Conservation (phyloP, 306 rosid genomes). For the Rubus idaeus region DNA sequence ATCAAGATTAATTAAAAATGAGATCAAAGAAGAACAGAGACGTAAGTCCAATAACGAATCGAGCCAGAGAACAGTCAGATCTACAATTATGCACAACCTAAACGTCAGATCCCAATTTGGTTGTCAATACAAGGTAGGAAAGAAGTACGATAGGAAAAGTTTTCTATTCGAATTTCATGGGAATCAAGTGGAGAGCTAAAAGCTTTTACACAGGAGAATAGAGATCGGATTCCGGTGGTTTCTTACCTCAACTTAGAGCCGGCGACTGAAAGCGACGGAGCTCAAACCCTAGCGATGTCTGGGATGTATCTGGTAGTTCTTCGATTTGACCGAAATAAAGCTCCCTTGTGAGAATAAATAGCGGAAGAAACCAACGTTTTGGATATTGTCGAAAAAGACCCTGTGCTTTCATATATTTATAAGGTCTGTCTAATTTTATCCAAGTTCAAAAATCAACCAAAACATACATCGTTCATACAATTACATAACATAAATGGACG, state of each 20-base stretch:
- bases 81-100: slow-evolving; percentile 28
- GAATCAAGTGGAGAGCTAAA: slow-evolving; percentile 14
- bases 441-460: too few species aligned
- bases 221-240: not conserved
- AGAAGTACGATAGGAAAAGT: not conserved
- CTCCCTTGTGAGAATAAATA: not conserved
- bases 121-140: not conserved
- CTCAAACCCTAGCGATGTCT: slow-evolving; percentile 45
- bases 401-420: not conserved
- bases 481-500: too few species aligned
- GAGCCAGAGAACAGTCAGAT: slow-evolving; percentile 26
- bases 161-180: not conserved
- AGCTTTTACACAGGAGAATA: not conserved
- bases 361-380: slow-evolving; percentile 9
- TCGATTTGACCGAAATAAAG: slow-evolving; percentile 26
- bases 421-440: too few species aligned
- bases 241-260: slow-evolving; percentile 33
- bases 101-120: not conserved
- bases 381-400: slow-evolving; percentile 18
- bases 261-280: slow-evolving; percentile 10
- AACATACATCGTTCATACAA: too few species aligned
- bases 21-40: not conserved
- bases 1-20: not conserved
- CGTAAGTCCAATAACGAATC: slow-evolving; percentile 18
- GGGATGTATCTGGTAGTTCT: slow-evolving; percentile 10